phyloP scores from a whole-genome alignment of 2,329 filamentous ascomycete genomes.

The Penicillium sp. region DNA sequence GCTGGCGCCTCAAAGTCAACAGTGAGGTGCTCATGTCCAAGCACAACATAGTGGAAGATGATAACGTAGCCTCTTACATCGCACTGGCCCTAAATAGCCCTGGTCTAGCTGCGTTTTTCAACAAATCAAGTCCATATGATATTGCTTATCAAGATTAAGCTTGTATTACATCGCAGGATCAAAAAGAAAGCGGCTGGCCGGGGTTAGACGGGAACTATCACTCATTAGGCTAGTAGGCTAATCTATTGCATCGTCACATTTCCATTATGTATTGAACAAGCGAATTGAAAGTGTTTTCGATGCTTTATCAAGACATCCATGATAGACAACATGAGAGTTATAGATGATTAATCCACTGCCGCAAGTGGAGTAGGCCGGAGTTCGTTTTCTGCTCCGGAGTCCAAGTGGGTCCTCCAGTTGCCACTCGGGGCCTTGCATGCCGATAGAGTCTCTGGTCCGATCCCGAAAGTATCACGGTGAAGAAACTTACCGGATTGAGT shows the following conservation, averaged over 20 bases:
- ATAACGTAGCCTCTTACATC: no score
- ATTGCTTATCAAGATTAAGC: slow-evolving; percentile 4
- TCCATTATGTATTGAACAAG: not conserved
- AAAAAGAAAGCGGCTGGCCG: not conserved
- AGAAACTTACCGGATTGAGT: not conserved
- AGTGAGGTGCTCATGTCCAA: no score
- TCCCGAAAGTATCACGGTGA: not conserved
- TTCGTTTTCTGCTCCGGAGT: not conserved
- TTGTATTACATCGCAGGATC: not conserved
- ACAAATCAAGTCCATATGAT: not conserved
- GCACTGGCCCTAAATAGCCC: no score
- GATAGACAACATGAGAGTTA: not conserved
- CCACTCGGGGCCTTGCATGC: slow-evolving; percentile 4
- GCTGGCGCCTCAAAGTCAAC: no score
- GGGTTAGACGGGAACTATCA: not conserved
- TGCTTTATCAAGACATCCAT: no score
- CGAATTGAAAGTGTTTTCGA: not conserved
- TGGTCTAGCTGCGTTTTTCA: not conserved
- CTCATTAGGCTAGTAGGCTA: not conserved
- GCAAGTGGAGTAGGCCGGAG: not conserved
- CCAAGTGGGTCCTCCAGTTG: slow-evolving; percentile 1
- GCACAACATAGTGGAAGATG: no score
- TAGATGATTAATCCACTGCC: not conserved
- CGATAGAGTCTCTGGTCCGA: not conserved
- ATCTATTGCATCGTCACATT: no score